phyloP scores from a whole-genome alignment of 2,329 filamentous ascomycete species.

The Colletotrichum tabaci region DNA sequence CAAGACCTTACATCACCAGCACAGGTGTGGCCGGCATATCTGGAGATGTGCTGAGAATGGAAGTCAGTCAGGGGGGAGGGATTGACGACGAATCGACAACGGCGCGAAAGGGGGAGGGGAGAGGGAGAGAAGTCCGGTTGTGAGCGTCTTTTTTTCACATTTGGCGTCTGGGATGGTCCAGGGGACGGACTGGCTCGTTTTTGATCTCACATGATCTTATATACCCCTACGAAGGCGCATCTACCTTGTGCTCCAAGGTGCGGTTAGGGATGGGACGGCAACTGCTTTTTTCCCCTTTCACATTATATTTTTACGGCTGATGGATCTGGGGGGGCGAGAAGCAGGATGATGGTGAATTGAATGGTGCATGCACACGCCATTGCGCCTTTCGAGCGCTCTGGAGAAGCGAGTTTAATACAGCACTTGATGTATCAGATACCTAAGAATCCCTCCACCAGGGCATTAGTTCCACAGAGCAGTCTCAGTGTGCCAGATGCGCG shows the following conservation, averaged over 20 bases:
- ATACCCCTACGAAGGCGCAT: slow-evolving; percentile 43
- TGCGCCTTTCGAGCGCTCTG: not conserved
- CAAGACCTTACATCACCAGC: not conserved
- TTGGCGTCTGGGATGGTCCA: slow-evolving; percentile 29
- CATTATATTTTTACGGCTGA: not conserved
- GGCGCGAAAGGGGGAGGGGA: not conserved
- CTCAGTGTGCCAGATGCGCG: not conserved
- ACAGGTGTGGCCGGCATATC: not conserved
- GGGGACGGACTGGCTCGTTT: slow-evolving; percentile 23
- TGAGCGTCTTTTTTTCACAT: slow-evolving; percentile 31
- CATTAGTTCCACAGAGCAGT: not conserved
- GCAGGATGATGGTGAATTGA: not conserved
- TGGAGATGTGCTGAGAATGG: not conserved
- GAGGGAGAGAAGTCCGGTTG: not conserved
- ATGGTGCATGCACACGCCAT: slow-evolving; percentile 28
- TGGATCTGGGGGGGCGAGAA: not conserved
- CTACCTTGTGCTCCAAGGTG: slow-evolving; percentile 38
- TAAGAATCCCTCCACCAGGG: not conserved
- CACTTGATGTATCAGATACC: slow-evolving; percentile 31
- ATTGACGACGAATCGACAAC: not conserved
- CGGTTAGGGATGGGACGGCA: slow-evolving; percentile 37
- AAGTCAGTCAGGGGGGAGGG: too few species aligned
- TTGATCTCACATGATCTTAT: slow-evolving; percentile 41
- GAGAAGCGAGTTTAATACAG: slow-evolving; percentile 30
- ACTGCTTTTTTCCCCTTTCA: not conserved